These are phyloP conservation scores for Codiaeum variegatum DNA, from an alignment of 441 rosid genomes.

Conservation along the genomic window DNA sequence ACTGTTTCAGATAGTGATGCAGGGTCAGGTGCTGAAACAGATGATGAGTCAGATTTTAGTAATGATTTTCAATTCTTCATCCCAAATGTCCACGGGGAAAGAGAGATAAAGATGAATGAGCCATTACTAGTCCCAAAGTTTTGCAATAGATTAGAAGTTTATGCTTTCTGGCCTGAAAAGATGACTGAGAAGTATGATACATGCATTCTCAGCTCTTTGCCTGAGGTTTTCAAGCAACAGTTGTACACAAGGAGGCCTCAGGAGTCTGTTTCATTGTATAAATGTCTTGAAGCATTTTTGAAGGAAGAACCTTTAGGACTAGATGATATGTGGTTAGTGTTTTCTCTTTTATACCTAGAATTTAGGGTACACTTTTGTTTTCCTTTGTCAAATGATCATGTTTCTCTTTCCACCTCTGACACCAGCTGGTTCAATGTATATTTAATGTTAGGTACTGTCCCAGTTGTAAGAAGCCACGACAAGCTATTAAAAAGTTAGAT, in stretches of 20 bases:
- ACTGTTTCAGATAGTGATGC: conserved; percentile 25
- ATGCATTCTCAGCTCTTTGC: conserved; percentile 40
- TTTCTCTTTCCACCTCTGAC: conserved; percentile 13
- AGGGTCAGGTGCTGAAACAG: conserved; percentile 36
- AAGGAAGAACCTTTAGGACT: conserved; percentile 75
- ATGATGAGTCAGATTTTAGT: conserved; percentile 37
- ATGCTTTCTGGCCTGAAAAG: conserved; percentile 49
- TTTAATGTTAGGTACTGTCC: conserved; percentile 52
- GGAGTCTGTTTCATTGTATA: conserved; percentile 58
- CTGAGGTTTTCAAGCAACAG: conserved; percentile 48
- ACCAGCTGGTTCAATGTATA: conserved; percentile 3
- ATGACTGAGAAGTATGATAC: conserved; percentile 45
- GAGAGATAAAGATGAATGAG: conserved; percentile 43
- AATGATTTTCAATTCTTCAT: conserved; percentile 55
- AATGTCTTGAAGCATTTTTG: conserved; percentile 69
- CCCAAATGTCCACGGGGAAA: conserved; percentile 39
- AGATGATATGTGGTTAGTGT: conserved; percentile 78
- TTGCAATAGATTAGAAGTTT: conserved; percentile 27
- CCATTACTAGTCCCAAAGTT: conserved; percentile 24
- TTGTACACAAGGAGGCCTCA: conserved; percentile 36
- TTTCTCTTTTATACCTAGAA: background rate
- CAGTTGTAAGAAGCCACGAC: conserved; percentile 53
- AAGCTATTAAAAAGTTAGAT: conserved; percentile 65
- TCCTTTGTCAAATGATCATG: background rate
- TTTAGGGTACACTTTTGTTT: background rate